phyloP scores from a whole-genome alignment of 139 green algal species.

The Chlamydomonas urium region DNA sequence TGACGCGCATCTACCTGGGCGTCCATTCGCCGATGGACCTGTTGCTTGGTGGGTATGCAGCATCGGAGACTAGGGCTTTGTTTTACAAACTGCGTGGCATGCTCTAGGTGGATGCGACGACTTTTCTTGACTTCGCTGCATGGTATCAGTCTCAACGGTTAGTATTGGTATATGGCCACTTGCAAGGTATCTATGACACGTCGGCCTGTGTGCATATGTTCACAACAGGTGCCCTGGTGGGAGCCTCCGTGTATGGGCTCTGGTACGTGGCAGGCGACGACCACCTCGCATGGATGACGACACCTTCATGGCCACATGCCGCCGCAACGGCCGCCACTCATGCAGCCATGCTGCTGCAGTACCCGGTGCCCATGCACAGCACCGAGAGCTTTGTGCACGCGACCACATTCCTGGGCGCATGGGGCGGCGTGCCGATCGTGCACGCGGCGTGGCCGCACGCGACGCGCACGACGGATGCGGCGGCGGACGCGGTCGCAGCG shows the following conservation, averaged over 20 bases:
- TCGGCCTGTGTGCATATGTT: too few species aligned
- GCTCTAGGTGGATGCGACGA: too few species aligned
- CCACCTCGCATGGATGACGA: neutral
- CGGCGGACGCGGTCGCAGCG: too few species aligned
- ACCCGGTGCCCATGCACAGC: neutral
- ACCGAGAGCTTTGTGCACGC: conserved; percentile 7
- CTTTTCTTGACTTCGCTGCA: too few species aligned
- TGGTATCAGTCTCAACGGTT: too few species aligned
- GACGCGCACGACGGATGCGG: too few species aligned
- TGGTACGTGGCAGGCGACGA: neutral
- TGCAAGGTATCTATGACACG: too few species aligned
- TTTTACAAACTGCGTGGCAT: too few species aligned
- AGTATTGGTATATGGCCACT: too few species aligned
- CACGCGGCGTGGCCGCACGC: too few species aligned
- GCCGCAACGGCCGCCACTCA: neutral
- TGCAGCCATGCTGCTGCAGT: neutral
- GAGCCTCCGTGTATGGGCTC: neutral
- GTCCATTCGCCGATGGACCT: conserved; percentile 4
- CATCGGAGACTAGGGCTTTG: too few species aligned
- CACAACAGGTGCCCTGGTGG: neutral
- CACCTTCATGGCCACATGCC: neutral
- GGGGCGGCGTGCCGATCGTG: too few species aligned
- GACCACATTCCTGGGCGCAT: conserved; percentile 2
- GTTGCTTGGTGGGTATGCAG: neutral
- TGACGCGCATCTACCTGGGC: neutral